Base-by-base conservation (phyloP, 352 stramenopile genomes). In the Phytophthora sojae region DNA sequence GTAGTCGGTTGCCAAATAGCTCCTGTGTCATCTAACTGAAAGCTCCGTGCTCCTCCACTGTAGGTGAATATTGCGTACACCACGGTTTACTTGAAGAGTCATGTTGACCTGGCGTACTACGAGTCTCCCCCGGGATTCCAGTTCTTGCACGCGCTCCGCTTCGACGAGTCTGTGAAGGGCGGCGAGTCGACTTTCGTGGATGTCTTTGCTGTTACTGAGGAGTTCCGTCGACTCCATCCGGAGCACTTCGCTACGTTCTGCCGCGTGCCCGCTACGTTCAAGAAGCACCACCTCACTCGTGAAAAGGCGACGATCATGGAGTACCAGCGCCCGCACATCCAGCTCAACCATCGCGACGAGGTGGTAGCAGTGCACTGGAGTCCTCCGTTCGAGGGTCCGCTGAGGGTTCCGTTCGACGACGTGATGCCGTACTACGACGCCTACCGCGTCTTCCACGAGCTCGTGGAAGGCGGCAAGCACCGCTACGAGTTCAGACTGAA, bases 51-150 rank as follows among this genome's bases (percentile, higher is more conserved):
- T 49, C 21, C 6, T 3, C 14, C 6, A 21, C 17, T 56, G 3
- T 61, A 96, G 89, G 83, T 98, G 11, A 99, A 99, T 74, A 97
- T 99, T 49, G 97, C 97, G 19, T 99, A 99, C 78, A 98, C 96
- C 39, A 93, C 86, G 8, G 69, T 91, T 37, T 84, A 86, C 25
- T 74, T 99, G 30, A 93, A 95, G 69, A 95, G 93, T 56, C 97
- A 99, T 78, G 82, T 98, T 75, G 97, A 99, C 75, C 80, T 99
- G 61, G 90, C 92, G 6, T 99, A 99, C 80, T 99, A 99, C 76
- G 97, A 99, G 81, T 98, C 93, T 5, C 93, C 95, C n/a, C 97
- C 97, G 11, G 96, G 96, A 23, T 75, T 99, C 35, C 97, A 99
- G 81, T 82, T 99, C 21, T 76, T 99, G 39, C 95, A 99, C 74